These are phyloP conservation scores for Casaregolazyma suthepensis DNA, from an alignment of 1,139 yeast genomes.

Conservation along the genomic window DNA sequence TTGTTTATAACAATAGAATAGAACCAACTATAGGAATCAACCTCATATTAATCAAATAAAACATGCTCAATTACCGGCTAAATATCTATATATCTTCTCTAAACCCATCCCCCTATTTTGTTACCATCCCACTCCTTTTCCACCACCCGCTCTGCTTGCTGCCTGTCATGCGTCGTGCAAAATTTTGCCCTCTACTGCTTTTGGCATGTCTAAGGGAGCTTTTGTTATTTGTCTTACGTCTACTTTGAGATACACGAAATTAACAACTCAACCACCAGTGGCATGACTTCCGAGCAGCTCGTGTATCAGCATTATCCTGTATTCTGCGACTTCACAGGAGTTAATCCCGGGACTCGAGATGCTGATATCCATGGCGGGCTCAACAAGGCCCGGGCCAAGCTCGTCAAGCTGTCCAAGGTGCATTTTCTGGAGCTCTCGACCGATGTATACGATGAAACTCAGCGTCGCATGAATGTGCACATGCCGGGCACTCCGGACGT, in stretches of 20 bases:
- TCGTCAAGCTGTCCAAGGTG: conserved; percentile 69
- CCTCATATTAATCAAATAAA: no score
- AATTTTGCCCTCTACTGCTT: background rate
- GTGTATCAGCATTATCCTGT: conserved; percentile 7
- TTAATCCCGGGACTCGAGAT: background rate
- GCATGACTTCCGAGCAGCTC: conserved; percentile 5
- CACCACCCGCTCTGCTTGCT: background rate
- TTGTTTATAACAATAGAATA: no score
- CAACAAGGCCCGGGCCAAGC: conserved; percentile 77
- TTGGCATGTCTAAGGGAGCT: background rate
- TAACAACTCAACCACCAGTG: conserved; percentile 5
- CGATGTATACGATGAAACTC: conserved; percentile 87
- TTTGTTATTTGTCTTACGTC: background rate
- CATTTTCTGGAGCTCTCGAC: conserved; percentile 87
- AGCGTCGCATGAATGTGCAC: conserved; percentile 47
- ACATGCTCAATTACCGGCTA: background rate
- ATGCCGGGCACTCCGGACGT: conserved; percentile 17
- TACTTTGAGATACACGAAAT: conserved; percentile 2
- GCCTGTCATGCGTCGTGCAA: background rate
- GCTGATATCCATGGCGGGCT: conserved; percentile 19
- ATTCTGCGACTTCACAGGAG: conserved; percentile 9
- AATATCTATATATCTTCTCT: background rate
- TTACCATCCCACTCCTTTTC: background rate
- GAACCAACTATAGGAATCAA: no score
- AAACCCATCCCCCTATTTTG: background rate